phyloP scores from a whole-genome alignment of 129 eudicot genomes.

The Tagetes patula region DNA sequence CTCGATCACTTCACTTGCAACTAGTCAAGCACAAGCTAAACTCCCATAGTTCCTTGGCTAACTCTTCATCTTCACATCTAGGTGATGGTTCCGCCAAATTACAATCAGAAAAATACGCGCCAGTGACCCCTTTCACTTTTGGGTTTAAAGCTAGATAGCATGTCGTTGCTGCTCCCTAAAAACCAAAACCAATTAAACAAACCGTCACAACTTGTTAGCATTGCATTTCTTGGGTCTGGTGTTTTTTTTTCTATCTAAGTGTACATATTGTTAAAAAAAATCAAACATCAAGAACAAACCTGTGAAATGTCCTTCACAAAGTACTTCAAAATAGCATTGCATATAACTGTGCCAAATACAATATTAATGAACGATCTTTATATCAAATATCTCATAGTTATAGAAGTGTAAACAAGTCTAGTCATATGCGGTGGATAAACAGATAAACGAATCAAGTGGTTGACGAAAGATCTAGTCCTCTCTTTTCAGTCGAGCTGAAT shows the following conservation, averaged over 20 bases:
- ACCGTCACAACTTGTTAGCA: background rate
- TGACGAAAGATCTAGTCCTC: too few species aligned
- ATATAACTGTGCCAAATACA: slow-evolving; percentile 13
- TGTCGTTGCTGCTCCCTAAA: slow-evolving; percentile 33
- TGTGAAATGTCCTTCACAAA: slow-evolving; percentile 26
- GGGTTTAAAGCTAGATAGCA: slow-evolving; percentile 32
- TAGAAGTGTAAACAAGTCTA: too few species aligned
- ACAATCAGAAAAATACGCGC: slow-evolving; percentile 29
- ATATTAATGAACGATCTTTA: background rate
- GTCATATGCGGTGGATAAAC: too few species aligned
- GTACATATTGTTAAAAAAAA: background rate
- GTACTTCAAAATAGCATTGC: slow-evolving; percentile 23
- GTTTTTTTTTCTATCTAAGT: background rate
- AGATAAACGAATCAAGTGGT: too few species aligned
- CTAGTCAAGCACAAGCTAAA: slow-evolving; percentile 29
- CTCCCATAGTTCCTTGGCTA: slow-evolving; percentile 33
- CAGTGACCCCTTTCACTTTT: slow-evolving; percentile 27
- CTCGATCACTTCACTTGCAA: slow-evolving; percentile 9
- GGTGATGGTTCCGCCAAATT: slow-evolving; percentile 26
- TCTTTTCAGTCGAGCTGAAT: too few species aligned
- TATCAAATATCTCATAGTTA: too few species aligned
- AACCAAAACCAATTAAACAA: slow-evolving; percentile 1
- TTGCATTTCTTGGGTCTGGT: background rate
- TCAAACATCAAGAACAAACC: slow-evolving; percentile 23
- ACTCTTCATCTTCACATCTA: slow-evolving; percentile 18